Evolutionary conservation across 1,284 basidiomycete genomes (phyloP), one percentile per base, ranked within the genome.

Genomic region (Cryptococcus maquisensis): DNA sequence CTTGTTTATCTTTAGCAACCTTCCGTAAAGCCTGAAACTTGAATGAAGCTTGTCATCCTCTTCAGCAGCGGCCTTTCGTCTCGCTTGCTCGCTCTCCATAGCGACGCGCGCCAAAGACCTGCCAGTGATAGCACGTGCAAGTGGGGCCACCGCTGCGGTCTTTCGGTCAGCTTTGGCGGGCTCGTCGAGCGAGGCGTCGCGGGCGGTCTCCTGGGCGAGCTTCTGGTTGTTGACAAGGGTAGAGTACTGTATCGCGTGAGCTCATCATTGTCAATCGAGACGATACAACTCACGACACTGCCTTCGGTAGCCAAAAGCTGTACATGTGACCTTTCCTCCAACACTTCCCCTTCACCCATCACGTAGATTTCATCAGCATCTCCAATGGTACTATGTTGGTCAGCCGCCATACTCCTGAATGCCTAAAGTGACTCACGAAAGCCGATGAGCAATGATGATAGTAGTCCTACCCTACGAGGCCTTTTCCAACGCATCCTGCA

Each of bases 401-500:
- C 9, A 9, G n/a, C n/a, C n/a, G n/a, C n/a, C n/a, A 23, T 1
- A 16, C 10, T 15, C 16, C 12, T 35, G 12, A 4, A 12, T 15
- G 20, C 0, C 26, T 2, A 37, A 21, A 36, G 32, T 12, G 1
- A 54, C 59, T 57, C 37, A 60, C 49, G 78, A 77, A 3, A 81
- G 71, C 12, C 80, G 74, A 66, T 79, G 77, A 37, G 77, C 79
- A 58, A 81, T 77, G 47, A 75, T 75, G 52, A 81, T 77, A 20
- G 76, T 79, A 0, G 79, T 81, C 39, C 77, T 71, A 23, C 80
- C 81, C 35, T 83, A 81, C 10, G 90, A 81, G 51, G 93, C 93
- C 76, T 91, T 92, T 73, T 98, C 94, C 49, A 98, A 78, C 13
- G 95, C 95, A 68, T 95, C 87, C 76, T 97, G 93, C 0, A 98